Base-by-base conservation (phyloP, 768 basidiomycete species). In the Postia placenta region DNA sequence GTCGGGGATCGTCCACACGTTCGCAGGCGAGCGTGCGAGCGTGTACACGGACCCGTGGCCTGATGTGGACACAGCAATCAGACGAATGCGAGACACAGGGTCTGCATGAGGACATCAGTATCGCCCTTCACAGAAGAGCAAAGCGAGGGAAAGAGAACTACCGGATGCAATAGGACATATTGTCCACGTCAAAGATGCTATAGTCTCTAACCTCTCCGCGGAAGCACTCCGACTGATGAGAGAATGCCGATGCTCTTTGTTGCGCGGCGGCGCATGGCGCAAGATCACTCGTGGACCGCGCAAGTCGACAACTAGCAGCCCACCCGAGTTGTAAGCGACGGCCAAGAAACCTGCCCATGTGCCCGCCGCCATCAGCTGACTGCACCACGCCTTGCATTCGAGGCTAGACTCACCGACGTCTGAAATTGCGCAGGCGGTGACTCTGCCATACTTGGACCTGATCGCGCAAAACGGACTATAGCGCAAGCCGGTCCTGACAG, bases 241-340 rank as follows among this genome's bases (percentile, higher is more conserved):
- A 11, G 56, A 37, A 45, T 69, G 66, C 20, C 57, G 61, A 23
- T 59, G 56, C 49, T 66, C 69, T 47, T 66, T 71, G 56, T 71
- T 74, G 20, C 65, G 69, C 70, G 47, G 62, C 70, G 64, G 59
- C 14, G 55, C 59, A 55, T 71, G 72, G 23, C 80, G 72, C 1
- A 85, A 66, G 11, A 92, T 74, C 11, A 92, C 67, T 11, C 74
- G 74, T 1, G 90, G 89, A 1, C 80, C 85, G 20, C 88, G 75
- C 74, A 92, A 73, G 59, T 93, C 86, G 15, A 92, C 62, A 26
- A 92, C 67, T 27, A 76, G 66, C 19, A 94, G 48, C 1, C 75
- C 69, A 1, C 80, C 81, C 42, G 78, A 75, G 4, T 64, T 60
- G 61, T 85, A 90, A 2, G 84, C 80, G 2, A 83, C 73, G 1